These are phyloP conservation scores for Penicillium atrosanguineum DNA, from an alignment of 495 filamentous ascomycete species.

Conservation along the genomic window DNA sequence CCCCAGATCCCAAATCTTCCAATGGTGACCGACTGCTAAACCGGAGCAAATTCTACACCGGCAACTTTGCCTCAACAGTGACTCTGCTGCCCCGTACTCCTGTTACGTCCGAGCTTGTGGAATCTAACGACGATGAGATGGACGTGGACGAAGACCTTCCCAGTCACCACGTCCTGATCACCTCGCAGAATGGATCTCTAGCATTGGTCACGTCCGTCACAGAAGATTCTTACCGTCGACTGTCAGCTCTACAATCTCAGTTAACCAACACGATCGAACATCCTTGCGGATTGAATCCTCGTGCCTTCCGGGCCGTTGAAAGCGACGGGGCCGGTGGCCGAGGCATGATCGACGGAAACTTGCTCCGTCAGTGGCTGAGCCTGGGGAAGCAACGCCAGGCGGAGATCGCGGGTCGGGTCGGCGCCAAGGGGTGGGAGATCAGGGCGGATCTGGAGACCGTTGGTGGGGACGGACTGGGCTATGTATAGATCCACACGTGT, in stretches of 20 bases:
- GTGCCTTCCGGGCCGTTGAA: constrained; percentile 63
- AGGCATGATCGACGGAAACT: constrained; percentile 60
- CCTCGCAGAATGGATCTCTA: constrained; percentile 70
- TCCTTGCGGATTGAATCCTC: constrained; percentile 76
- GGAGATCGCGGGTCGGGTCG: constrained; percentile 68
- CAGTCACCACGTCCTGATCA: constrained; percentile 62
- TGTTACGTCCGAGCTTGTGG: constrained; percentile 39
- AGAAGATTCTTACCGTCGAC: constrained; percentile 77
- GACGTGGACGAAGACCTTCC: constrained; percentile 28
- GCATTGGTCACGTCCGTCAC: constrained; percentile 73
- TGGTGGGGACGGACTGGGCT: constrained; percentile 56
- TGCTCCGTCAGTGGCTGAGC: constrained; percentile 66
- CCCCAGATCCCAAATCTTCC: constrained; percentile 84
- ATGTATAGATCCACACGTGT: constrained; percentile 29
- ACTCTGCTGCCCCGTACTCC: constrained; percentile 70
- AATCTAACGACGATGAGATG: constrained; percentile 38
- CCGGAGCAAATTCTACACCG: constrained; percentile 82
- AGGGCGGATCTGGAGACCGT: constrained; percentile 59
- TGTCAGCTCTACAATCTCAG: constrained; percentile 78
- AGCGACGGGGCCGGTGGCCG: constrained; percentile 49
- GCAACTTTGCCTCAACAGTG: constrained; percentile 69
- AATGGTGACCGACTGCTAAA: constrained; percentile 84
- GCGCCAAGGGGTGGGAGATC: constrained; percentile 56
- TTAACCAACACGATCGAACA: constrained; percentile 73
- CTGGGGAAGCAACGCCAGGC: constrained; percentile 62